Evolutionary conservation across 495 filamentous ascomycete genomes (phyloP), one percentile per base, ranked within the genome.

Genomic region (Xylaria nigripes): DNA sequence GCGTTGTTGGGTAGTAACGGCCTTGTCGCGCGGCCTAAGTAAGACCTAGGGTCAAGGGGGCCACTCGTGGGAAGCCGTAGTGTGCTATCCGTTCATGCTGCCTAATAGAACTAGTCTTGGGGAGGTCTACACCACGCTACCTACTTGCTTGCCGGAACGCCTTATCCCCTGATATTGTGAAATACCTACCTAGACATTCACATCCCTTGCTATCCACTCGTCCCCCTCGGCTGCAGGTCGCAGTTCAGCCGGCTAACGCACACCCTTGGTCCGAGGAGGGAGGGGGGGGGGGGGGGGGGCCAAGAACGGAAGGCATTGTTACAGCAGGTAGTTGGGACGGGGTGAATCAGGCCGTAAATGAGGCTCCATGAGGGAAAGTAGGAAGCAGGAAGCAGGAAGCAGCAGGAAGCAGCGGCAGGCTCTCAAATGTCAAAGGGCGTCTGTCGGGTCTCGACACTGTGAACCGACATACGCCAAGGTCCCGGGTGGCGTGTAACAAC

Each of bases 121-220:
- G n/a, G n/a, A n/a, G 46, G 40, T 27, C 45, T 55, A 15, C 52
- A 32, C 27, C 10, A 30, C 27, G 5, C 27, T 30, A 30, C 27
- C 27, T 30, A 30, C 27, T 30, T 30, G 10, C 10, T 4, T 30
- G 10, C 27, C 5, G 10, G 27, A 5, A 30, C 27, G 27, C 5
- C 27, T 10, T 15, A 36, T n/a, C n/a, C n/a, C n/a, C n/a, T n/a
- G n/a, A n/a, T n/a, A n/a, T n/a, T n/a, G n/a, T 12, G 32, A 12
- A 36, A 36, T 36, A 36, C 32, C 32, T 36, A 12, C 36, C 36
- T 40, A 40, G 36, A 49, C 46, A 50, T 36, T 27, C 10, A 49
- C 46, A 38, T 55, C 46, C 53, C 53, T 55, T 45, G 53, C 46
- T 55, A 45, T 50, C 53, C 53, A 55, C 53, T 55, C 38, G 53